Conservation (phyloP, 2,329 filamentous ascomycete species). For the Fusarium sp. region DNA sequence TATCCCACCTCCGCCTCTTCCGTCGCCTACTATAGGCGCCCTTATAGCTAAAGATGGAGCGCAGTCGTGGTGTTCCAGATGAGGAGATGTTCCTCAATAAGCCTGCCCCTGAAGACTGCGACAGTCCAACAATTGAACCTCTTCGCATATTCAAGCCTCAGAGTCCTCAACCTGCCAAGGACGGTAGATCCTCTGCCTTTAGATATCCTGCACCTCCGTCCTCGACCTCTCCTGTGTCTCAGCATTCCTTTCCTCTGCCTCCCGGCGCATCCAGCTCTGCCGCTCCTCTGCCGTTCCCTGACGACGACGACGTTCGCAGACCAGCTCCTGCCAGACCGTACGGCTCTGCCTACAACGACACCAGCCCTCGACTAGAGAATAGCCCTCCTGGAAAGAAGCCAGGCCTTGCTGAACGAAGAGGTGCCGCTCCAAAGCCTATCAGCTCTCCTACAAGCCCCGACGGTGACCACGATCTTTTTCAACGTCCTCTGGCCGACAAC, state of each 20-base stretch:
- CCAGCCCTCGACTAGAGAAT: conserved; percentile 66
- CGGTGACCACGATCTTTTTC: conserved; percentile 83
- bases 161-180: conserved; percentile 68
- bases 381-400: conserved; percentile 69
- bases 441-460: conserved; percentile 85
- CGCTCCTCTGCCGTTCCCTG: conserved; percentile 76
- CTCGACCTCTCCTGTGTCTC: conserved; percentile 57
- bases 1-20: conserved; percentile 3
- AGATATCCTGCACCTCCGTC: conserved; percentile 65
- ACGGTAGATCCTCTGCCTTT: conserved; percentile 56
- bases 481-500: conserved; percentile 67
- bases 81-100: conserved; percentile 86
- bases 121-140: conserved; percentile 85
- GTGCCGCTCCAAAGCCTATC: conserved; percentile 83
- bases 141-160: conserved; percentile 86
- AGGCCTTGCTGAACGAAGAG: conserved; percentile 83
- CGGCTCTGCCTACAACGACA: conserved; percentile 63
- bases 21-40: conserved; percentile 14
- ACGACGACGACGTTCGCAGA: conserved; percentile 71
- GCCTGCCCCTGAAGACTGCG: conserved; percentile 64
- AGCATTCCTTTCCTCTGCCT: conserved; percentile 72
- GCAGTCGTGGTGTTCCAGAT: conserved; percentile 75
- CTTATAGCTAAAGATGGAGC: conserved; percentile 58
- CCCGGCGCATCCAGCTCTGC: conserved; percentile 79
- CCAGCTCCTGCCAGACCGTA: conserved; percentile 60